Evolutionary conservation across 495 filamentous ascomycete species (phyloP).

Genomic region (Lasiosphaeria ovina): DNA sequence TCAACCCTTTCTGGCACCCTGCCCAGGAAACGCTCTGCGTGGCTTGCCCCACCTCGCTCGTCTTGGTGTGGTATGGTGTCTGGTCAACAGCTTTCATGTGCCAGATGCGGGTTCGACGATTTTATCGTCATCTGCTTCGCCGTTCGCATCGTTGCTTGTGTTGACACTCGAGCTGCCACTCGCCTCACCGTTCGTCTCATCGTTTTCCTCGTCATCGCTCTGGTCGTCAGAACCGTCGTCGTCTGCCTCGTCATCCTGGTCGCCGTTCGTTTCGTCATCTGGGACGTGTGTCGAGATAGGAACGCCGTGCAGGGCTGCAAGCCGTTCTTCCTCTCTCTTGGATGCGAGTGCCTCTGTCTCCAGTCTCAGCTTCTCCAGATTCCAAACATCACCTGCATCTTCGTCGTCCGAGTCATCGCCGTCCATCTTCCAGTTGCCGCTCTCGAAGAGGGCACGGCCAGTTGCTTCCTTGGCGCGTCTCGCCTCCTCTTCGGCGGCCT

Average conservation of each 20-base stretch:
- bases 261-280: slow-evolving; percentile 3
- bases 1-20: slow-evolving; percentile 17
- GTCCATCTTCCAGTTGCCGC: slow-evolving; percentile 81
- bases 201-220: slow-evolving; percentile 5
- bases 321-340: slow-evolving; percentile 60
- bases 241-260: slow-evolving; percentile 1
- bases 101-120: slow-evolving; percentile 21
- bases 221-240: slow-evolving; percentile 7
- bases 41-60: slow-evolving; percentile 18
- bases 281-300: slow-evolving; percentile 6
- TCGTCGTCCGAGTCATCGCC: slow-evolving; percentile 62
- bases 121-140: slow-evolving; percentile 5
- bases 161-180: too few species aligned
- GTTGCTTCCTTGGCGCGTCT: slow-evolving; percentile 90
- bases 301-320: slow-evolving; percentile 37
- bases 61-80: slow-evolving; percentile 19
- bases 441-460: slow-evolving; percentile 91
- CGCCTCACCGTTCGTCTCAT: not conserved
- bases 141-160: not conserved
- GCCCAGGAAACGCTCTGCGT: slow-evolving; percentile 22
- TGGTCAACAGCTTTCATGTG: slow-evolving; percentile 25
- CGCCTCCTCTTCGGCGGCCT: slow-evolving; percentile 86
- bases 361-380: slow-evolving; percentile 69
- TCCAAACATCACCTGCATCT: slow-evolving; percentile 63
- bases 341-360: slow-evolving; percentile 67